Evolutionary conservation across 2,329 filamentous ascomycete species (phyloP), one percentile per base, ranked within the genome.

Genomic region (Pseudogymnoascus verrucosus): DNA sequence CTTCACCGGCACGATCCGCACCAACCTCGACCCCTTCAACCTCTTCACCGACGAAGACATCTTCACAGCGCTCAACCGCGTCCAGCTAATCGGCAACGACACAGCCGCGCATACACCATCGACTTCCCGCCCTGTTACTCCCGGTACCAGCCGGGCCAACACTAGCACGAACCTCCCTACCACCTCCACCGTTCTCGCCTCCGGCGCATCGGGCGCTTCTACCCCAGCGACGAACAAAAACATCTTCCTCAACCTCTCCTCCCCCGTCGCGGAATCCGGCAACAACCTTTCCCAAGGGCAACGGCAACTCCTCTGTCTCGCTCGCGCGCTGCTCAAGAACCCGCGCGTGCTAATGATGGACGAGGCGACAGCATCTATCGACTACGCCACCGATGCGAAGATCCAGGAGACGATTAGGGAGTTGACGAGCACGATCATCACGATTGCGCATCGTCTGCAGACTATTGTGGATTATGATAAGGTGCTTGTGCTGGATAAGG

Each of bases 401-500:
- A 98, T 99, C 69, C 95, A 99, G 76, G 91, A 91, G 71, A 98
- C 95, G 0, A 93, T 99, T 66, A 89, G 92, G n/a, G 90, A 96
- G 75, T 84, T 98, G 70, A 89, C 87, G 68, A 91, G 92, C 74
- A 99, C 95, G 0, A 96, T 96, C 65, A 90, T 98, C 73, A 98
- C 95, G 0, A 98, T 99, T 71, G 95, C 95, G 0, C 95, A 99
- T 76, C 86, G 95, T 16, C 80, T 99, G 67, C 92, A 96, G 74
- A 99, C 95, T 0, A 98, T 99, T 75, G 93, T 95, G 28, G 95
- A 99, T 74, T 99, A 98, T 72, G 95, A 99, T 78, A 96, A 96
- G 79, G 93, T 99, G 12, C 80, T 99, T 14, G 93, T 99, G 11
- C 80, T 99, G 4, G 95, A 99, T 72, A 91, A 93, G 74, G 95